Evolutionary conservation across 352 stramenopile genomes (phyloP).

Genomic region (Phytophthora multivora): DNA sequence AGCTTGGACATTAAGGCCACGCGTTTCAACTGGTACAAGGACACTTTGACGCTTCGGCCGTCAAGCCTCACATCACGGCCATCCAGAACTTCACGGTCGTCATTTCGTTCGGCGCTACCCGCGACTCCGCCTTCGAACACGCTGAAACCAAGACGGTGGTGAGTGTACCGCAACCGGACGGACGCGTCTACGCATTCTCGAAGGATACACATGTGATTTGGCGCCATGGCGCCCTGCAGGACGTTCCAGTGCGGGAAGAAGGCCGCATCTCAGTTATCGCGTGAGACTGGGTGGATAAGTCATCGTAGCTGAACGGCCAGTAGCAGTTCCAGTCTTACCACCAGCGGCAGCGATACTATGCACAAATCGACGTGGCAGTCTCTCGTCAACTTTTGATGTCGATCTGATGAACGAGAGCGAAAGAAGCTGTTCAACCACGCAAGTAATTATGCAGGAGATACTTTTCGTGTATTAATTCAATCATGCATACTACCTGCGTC

Average conservation of each 20-base stretch:
- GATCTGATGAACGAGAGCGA: no score
- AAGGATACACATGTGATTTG: conserved; percentile 94
- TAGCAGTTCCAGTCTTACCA: no score
- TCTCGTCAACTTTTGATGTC: no score
- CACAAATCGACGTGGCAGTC: no score
- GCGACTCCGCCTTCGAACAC: conserved; percentile 92
- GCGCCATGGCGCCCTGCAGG: conserved; percentile 91
- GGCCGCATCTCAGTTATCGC: conserved; percentile 94
- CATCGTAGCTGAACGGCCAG: no score
- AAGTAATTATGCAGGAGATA: no score
- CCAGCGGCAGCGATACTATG: no score
- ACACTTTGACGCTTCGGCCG: conserved; percentile 92
- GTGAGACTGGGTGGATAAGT: conserved; percentile 90
- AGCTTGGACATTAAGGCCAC: conserved; percentile 87
- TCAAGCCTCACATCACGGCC: conserved; percentile 91
- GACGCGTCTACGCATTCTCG: conserved; percentile 92
- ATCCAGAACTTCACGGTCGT: conserved; percentile 96
- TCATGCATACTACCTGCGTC: no score
- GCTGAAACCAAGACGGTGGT: conserved; percentile 81
- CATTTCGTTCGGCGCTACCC: conserved; percentile 91
- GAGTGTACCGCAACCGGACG: conserved; percentile 94
- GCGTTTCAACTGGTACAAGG: conserved; percentile 96
- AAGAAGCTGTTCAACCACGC: no score
- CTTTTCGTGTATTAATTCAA: no score
- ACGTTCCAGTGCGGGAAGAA: conserved; percentile 85